Conservation (phyloP, 441 rosid genomes). For the Populus hybrid region DNA sequence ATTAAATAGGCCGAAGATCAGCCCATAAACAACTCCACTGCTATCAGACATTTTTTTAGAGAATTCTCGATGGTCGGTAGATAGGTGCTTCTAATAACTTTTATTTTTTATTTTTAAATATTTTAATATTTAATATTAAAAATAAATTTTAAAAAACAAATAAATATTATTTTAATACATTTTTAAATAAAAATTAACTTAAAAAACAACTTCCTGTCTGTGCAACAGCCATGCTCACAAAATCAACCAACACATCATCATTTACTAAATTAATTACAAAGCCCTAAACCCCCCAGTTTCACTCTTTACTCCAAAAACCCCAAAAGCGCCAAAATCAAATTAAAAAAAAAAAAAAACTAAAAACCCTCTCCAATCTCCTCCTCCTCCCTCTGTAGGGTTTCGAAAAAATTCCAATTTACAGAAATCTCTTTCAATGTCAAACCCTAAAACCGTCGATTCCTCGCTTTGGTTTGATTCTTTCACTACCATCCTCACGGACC, state of each 20-base stretch:
- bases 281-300: not conserved
- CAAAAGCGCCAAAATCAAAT: not conserved
- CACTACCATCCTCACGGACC: conserved; percentile 55
- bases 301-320: not conserved
- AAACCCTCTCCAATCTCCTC: not conserved
- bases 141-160: too few species aligned
- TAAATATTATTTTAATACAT: too few species aligned
- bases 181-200: too few species aligned
- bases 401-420: not conserved
- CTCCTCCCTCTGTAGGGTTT: conserved; percentile 39
- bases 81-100: too few species aligned
- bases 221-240: not conserved
- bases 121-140: too few species aligned
- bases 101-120: too few species aligned
- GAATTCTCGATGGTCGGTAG: too few species aligned
- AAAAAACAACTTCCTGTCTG: not conserved
- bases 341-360: not conserved
- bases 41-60: too few species aligned
- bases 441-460: conserved; percentile 52
- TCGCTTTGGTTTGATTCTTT: conserved; percentile 87
- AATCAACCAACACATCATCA: not conserved
- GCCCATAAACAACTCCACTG: not conserved
- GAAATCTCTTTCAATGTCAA: conserved; percentile 41
- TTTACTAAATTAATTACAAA: not conserved
- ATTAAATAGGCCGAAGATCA: not conserved